phyloP scores from a whole-genome alignment of 2,329 filamentous ascomycete species.

The Epichloe coenophiala region DNA sequence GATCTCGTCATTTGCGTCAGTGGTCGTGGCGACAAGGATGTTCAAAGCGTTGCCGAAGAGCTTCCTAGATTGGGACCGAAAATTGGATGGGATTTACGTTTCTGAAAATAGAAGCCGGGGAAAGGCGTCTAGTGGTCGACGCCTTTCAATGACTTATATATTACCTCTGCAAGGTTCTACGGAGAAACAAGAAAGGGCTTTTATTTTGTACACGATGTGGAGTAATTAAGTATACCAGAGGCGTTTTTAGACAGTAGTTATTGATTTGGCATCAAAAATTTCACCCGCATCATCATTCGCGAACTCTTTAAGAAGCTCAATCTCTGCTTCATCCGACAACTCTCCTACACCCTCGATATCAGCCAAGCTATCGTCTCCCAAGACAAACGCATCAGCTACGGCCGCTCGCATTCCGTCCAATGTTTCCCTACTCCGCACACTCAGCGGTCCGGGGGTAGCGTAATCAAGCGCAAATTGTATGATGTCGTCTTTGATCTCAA shows the following conservation, averaged over 20 bases:
- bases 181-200: neutral
- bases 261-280: neutral
- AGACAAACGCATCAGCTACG: slow-evolving; percentile 31
- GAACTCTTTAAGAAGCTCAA: slow-evolving; percentile 16
- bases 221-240: neutral
- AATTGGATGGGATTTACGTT: slow-evolving; percentile 64
- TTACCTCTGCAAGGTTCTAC: slow-evolving; percentile 1
- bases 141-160: too few species aligned
- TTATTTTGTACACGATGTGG: neutral
- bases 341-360: slow-evolving; percentile 26
- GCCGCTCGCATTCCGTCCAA: slow-evolving; percentile 26
- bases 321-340: slow-evolving; percentile 25
- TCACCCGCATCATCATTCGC: slow-evolving; percentile 16
- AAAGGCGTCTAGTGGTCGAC: neutral
- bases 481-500: slow-evolving; percentile 23
- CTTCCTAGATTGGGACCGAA: slow-evolving; percentile 75
- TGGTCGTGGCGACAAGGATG: slow-evolving; percentile 93
- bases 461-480: slow-evolving; percentile 28
- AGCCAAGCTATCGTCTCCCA: slow-evolving; percentile 27
- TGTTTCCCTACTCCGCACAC: slow-evolving; percentile 21
- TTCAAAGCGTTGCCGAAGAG: slow-evolving; percentile 94
- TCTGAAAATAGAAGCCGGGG: slow-evolving; percentile 24
- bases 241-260: neutral
- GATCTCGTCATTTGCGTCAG: slow-evolving; percentile 90
- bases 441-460: slow-evolving; percentile 27